phyloP scores from a whole-genome alignment of 257 asterid genomes.

The Solanum chmielewskii region DNA sequence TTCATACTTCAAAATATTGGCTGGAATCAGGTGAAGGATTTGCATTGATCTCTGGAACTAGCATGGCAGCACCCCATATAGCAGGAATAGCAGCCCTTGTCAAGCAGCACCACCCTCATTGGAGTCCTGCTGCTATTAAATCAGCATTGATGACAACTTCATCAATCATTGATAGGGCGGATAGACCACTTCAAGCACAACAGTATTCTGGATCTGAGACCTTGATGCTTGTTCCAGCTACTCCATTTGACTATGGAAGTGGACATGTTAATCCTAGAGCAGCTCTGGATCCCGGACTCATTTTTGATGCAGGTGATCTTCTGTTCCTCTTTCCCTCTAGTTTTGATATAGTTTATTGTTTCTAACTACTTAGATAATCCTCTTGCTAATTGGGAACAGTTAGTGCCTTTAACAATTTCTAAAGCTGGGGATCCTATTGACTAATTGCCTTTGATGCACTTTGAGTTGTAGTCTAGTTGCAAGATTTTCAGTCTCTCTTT shows the following conservation, averaged over 20 bases:
- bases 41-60: conserved; percentile 75
- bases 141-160: conserved; percentile 79
- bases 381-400: background rate
- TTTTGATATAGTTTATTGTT: background rate
- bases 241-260: conserved; percentile 76
- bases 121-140: conserved; percentile 84
- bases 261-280: conserved; percentile 80
- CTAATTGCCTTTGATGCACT: background rate
- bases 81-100: conserved; percentile 80
- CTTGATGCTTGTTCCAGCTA: conserved; percentile 48
- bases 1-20: background rate
- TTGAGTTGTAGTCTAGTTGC: background rate
- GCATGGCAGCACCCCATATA: conserved; percentile 87
- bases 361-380: background rate
- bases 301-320: conserved; percentile 54
- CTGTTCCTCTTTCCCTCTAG: background rate
- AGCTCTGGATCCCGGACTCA: conserved; percentile 70
- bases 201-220: conserved; percentile 64
- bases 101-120: conserved; percentile 69
- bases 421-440: background rate
- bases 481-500: background rate
- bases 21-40: conserved; percentile 64
- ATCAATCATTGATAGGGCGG: conserved; percentile 56
- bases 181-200: conserved; percentile 66
- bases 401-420: background rate